Evolutionary conservation across 1,284 basidiomycete species (phyloP), one percentile per base, ranked within the genome.

Genomic region (Cerioporus squamosus): DNA sequence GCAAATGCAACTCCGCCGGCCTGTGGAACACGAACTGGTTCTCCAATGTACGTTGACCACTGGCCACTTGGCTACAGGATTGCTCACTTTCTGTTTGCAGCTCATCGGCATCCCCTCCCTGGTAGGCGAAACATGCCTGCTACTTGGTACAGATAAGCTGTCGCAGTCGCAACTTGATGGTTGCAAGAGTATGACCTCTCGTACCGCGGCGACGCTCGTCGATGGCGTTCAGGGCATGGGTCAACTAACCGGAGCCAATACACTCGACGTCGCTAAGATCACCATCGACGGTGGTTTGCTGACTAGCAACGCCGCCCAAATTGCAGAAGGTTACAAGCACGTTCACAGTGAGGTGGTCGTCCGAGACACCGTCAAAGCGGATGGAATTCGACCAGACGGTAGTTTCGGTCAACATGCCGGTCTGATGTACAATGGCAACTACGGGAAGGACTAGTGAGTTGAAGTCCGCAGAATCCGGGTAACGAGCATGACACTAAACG

Each of bases 21-120:
- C 56, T 79, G 9, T 86, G 84, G 86, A 88, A 89, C 65, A 81
- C 80, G 54, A 90, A 91, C 68, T 91, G 88, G 88, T 87, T 81
- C 66, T 82, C 80, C 7, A 88, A 63, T 44, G 64, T 61, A 22
- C 17, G 64, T 42, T 3, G 15, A 36, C 20, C 18, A 7, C 26
- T 18, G 24, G 26, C 47, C 17, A 29, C 6, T 29, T 14, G 24
- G 17, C 39, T 10, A 15, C 7, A 7, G 7, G 22, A 20, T 47
- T 3, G 20, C 49, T 52, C 3, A 59, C 8, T 2, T 14, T 2
- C 6, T 24, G 22, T 29, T 38, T 48, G 1, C 55, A 88, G 81
- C 76, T 88, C 26, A 86, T 89, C 36, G 76, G 83, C 20, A 81
- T 87, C 18, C 87, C 88, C 1, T 74, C 75, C 54, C 74, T 82